phyloP scores from a whole-genome alignment of 2,329 filamentous ascomycete genomes.

The Cladophialophora chaetospira region DNA sequence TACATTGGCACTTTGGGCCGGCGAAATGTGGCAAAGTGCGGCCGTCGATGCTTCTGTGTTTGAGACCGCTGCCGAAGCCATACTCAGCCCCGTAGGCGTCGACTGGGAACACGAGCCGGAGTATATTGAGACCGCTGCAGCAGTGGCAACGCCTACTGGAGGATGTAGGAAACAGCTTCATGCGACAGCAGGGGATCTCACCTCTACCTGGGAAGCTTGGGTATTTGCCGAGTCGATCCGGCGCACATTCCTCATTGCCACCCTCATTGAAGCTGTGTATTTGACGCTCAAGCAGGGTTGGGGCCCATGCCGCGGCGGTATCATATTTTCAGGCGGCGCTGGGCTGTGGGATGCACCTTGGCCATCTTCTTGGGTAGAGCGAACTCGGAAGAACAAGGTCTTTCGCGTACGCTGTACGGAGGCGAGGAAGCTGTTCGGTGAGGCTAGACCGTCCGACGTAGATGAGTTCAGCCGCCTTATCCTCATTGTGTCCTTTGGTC shows the following conservation, averaged over 20 bases:
- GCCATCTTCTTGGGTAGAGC: constrained; percentile 21
- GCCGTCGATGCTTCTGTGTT: constrained; percentile 6
- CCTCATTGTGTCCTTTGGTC: neutral
- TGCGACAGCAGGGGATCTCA: neutral
- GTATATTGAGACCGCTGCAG: too few relatives aligned
- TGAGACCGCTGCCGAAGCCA: constrained; percentile 1
- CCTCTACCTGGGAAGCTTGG: constrained; percentile 30
- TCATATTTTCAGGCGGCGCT: constrained; percentile 29
- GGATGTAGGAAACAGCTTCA: too few relatives aligned
- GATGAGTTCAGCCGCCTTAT: neutral
- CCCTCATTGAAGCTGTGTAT: constrained; percentile 14
- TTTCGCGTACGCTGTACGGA: neutral
- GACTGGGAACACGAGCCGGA: too few relatives aligned
- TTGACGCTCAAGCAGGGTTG: constrained; percentile 24
- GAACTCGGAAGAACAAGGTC: neutral
- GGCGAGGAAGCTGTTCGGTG: neutral
- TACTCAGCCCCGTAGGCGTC: neutral
- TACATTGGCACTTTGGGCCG: constrained; percentile 25
- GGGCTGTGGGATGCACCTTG: constrained; percentile 32
- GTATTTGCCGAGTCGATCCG: constrained; percentile 34
- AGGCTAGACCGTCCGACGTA: neutral
- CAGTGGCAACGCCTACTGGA: too few relatives aligned
- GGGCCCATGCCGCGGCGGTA: constrained; percentile 28
- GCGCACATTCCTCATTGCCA: constrained; percentile 30
- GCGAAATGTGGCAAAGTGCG: neutral